These are phyloP conservation scores for Colletotrichum magnum DNA, from an alignment of 2,329 filamentous ascomycete genomes.

Conservation along the genomic window DNA sequence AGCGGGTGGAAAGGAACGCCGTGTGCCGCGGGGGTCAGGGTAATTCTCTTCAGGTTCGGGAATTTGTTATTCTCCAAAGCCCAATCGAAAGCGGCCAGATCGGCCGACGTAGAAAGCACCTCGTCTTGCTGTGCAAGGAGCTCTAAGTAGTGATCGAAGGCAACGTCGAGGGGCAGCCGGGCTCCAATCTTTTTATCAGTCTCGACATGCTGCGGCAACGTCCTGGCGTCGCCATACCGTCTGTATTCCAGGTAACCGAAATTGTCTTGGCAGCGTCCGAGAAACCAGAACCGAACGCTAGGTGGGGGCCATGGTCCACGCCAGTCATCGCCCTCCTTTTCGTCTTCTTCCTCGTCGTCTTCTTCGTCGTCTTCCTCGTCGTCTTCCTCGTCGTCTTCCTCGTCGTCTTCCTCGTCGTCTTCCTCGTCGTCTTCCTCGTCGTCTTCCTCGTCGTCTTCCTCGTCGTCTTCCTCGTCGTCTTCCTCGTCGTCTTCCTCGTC, in stretches of 20 bases:
- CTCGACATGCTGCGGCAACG: not conserved
- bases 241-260: not conserved
- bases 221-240: not conserved
- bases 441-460: not conserved
- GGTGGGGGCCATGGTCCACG: not conserved
- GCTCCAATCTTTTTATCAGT: constrained; percentile 7
- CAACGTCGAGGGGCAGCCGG: constrained; percentile 11
- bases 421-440: too few species aligned
- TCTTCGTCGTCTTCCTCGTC: too few species aligned
- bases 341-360: too few species aligned
- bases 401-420: too few species aligned
- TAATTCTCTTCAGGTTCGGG: constrained; percentile 52
- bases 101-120: constrained; percentile 45
- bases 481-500: constrained; percentile 2
- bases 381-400: too few species aligned
- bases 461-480: not conserved
- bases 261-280: not conserved
- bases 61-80: constrained; percentile 50
- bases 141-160: constrained; percentile 49
- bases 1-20: constrained; percentile 51
- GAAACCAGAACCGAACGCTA: constrained; percentile 9
- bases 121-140: constrained; percentile 51
- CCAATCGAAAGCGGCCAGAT: constrained; percentile 50
- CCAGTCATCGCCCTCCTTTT: not conserved
- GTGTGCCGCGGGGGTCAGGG: constrained; percentile 56